A percentile compares a stretch with the other conserved stretches of the same genome.
These are phyloP conservation scores for Mikania micrantha DNA, from an alignment of 129 eudicot genomes.

Conservation along the genomic window DNA sequence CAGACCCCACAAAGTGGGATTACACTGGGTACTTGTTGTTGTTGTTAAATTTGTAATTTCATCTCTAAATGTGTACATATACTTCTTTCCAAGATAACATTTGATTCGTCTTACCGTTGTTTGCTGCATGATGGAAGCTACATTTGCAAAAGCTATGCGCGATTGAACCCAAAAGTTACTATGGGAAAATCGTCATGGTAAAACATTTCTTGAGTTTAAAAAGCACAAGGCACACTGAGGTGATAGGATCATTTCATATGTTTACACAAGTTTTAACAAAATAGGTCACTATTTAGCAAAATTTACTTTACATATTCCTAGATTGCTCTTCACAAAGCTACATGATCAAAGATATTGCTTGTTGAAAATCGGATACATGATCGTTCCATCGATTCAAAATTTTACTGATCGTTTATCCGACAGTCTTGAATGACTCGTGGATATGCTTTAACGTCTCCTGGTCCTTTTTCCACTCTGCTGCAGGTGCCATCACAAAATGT, in stretches of 20 bases:
- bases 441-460: constrained; percentile 71
- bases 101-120: constrained; percentile 4
- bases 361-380: background rate
- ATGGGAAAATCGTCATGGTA: too few relatives aligned
- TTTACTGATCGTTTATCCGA: constrained; percentile 26
- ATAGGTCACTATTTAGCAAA: too few relatives aligned
- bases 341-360: background rate
- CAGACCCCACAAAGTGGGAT: too few relatives aligned
- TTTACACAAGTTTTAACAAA: too few relatives aligned
- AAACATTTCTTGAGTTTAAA: too few relatives aligned
- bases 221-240: too few relatives aligned
- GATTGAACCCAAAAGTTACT: too few relatives aligned
- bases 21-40: too few relatives aligned
- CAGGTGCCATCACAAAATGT: constrained; percentile 88
- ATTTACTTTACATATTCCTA: too few relatives aligned
- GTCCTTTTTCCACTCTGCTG: constrained; percentile 78
- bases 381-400: background rate
- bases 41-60: background rate
- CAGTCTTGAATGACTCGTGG: constrained; percentile 80
- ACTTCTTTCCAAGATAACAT: background rate
- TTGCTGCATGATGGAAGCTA: background rate
- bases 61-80: background rate
- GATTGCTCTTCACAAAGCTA: background rate
- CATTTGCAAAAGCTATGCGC: too few relatives aligned
- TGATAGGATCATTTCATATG: too few relatives aligned